phyloP scores from a whole-genome alignment of 2,329 filamentous ascomycete genomes.

The Xylaria sp. region DNA sequence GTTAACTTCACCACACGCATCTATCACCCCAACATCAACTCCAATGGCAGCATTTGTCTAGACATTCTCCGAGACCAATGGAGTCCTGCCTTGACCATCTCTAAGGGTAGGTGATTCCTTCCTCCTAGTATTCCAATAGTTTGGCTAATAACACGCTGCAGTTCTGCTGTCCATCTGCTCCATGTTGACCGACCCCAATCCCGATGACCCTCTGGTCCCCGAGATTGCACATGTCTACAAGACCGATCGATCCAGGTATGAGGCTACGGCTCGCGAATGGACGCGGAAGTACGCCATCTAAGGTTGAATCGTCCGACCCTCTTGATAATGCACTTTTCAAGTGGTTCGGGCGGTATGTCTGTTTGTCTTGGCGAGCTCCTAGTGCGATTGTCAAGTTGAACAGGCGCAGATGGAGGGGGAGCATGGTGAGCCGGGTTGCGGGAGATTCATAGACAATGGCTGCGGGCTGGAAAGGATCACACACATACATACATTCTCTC shows the following conservation, averaged over 20 bases:
- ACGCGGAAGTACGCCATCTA: conserved; percentile 99
- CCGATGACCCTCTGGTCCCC: conserved; percentile 96
- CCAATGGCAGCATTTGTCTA: conserved; percentile 98
- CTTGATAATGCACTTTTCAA: not conserved
- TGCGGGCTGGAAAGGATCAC: conserved; percentile 36
- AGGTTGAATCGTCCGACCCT: conserved; percentile 27
- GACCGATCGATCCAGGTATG: conserved; percentile 94
- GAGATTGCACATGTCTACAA: conserved; percentile 99
- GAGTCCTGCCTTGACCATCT: conserved; percentile 98
- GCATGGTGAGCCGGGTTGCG: conserved; percentile 8
- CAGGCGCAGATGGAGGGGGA: not conserved
- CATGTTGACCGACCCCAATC: conserved; percentile 99
- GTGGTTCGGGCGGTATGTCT: not conserved
- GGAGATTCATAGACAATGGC: conserved; percentile 37
- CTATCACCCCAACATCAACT: conserved; percentile 99
- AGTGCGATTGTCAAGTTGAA: not conserved
- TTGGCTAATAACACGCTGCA: conserved; percentile 51
- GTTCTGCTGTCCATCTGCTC: conserved; percentile 99
- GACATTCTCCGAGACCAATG: conserved; percentile 99
- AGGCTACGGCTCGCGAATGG: conserved; percentile 97
- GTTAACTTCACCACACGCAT: conserved; percentile 99
- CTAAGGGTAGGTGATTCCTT: conserved; percentile 76
- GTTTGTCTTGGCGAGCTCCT: not conserved
- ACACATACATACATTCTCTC: conserved; percentile 37
- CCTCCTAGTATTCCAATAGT: not conserved